These are phyloP conservation scores for Brassica juncea DNA, from an alignment of 345 rosid species.

Conservation along the genomic window DNA sequence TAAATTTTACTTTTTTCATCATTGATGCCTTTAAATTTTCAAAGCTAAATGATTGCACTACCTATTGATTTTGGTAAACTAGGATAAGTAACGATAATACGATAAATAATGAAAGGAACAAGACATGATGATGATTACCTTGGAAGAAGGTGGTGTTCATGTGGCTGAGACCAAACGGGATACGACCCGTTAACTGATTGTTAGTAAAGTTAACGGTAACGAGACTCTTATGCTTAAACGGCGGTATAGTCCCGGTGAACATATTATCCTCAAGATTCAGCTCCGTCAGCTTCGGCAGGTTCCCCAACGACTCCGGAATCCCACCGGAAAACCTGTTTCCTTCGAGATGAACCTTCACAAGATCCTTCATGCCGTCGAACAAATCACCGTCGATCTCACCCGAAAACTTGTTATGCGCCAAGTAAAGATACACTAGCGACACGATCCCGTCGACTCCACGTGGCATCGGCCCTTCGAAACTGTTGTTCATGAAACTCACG, in stretches of 20 bases:
- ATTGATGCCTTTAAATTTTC: too few relatives aligned
- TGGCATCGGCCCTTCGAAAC: constrained; percentile 62
- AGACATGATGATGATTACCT: constrained; percentile 41
- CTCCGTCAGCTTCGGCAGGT: constrained; percentile 46
- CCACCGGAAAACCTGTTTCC: constrained; percentile 54
- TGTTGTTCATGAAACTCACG: constrained; percentile 62
- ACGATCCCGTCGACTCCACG: constrained; percentile 42
- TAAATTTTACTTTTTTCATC: too few relatives aligned
- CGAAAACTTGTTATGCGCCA: constrained; percentile 58
- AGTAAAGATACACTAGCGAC: constrained; percentile 47
- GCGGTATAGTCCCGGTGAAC: constrained; percentile 59
- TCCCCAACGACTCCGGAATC: constrained; percentile 57
- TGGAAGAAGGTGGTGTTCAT: constrained; percentile 45
- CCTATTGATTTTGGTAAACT: background rate
- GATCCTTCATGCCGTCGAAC: constrained; percentile 51
- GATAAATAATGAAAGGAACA: background rate
- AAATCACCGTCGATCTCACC: constrained; percentile 51
- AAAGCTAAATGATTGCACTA: background rate
- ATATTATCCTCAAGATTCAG: constrained; percentile 58
- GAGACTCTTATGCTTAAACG: constrained; percentile 46
- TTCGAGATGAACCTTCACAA: constrained; percentile 57
- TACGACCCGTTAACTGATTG: constrained; percentile 56
- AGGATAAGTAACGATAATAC: background rate
- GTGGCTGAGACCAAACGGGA: constrained; percentile 48
- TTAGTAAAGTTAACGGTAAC: constrained; percentile 47